Base-by-base conservation (phyloP, 345 rosid species). In the Salix purpurea region DNA sequence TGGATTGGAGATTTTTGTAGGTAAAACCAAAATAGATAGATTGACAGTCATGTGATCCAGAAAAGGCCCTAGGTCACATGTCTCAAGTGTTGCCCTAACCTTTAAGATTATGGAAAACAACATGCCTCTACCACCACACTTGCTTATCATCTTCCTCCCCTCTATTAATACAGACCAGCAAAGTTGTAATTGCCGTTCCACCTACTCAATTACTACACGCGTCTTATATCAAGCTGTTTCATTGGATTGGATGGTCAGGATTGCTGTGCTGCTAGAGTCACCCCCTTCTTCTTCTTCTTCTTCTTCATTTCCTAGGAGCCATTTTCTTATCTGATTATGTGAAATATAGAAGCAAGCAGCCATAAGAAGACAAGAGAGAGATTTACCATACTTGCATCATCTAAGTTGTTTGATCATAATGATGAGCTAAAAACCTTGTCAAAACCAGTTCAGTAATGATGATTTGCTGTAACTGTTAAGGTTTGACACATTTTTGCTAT, bases 41-140 rank as follows among this genome's bases (percentile, higher is more conserved):
- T 39, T 37, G 44, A 44, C 62, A 60, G 12, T 56, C 83, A 75
- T 80, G 83, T 80, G 83, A 80, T 50, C 16, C 16, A 28, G 2
- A 62, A 70, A 34, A 5, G 37, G 34, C 18, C 7, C 21, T 37
- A 39, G 18, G 42, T 80, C 83, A 80, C 83, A 71, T 76, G 83
- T 67, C 73, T 26, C 79, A 12, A 65, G 79, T 69, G 65, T 50
- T 67, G 19, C 19, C 54, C 32, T 26, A 7, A 5, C 44, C 36
- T 65, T 65, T 32, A 66, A 34, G 65, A 48, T 54, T 34, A 15
- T 54, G 65, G 46, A 54, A 54, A 72, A 72, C 48, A 32, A 72
- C 54, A 4, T 66, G n/a, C 40, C 69, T 66, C 69, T 30, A 34
- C 69, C 44, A 66, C 69, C 44, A 66, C 44, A 6, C 39, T 36